Evolutionary conservation across 768 basidiomycete species (phyloP).

Genomic region (Lentinula sp.): DNA sequence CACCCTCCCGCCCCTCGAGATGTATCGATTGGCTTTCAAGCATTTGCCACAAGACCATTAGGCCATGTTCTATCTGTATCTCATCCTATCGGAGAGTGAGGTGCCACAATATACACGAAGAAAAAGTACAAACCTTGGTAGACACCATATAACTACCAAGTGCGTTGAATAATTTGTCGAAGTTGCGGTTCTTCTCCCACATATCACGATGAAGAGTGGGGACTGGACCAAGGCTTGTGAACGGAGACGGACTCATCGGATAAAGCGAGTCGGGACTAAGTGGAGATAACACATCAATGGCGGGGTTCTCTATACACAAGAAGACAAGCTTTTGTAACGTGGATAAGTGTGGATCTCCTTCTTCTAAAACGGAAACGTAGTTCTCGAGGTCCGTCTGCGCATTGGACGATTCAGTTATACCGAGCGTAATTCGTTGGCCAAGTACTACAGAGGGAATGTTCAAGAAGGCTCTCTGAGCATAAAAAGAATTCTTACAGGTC

Average conservation of each 20-base stretch:
- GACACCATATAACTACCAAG: conserved; percentile 61
- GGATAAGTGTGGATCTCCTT: conserved; percentile 42
- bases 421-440: conserved; percentile 40
- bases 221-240: conserved; percentile 33
- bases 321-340: conserved; percentile 62
- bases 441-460: conserved; percentile 31
- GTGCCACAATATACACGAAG: conserved; percentile 8
- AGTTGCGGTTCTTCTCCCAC: conserved; percentile 69
- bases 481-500: conserved; percentile 43
- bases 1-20: conserved; percentile 76
- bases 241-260: conserved; percentile 55
- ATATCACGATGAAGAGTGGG: conserved; percentile 47
- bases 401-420: conserved; percentile 28
- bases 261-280: conserved; percentile 44
- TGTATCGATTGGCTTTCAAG: conserved; percentile 66
- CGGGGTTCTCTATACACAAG: conserved; percentile 57
- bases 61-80: conserved; percentile 67
- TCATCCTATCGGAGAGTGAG: conserved; percentile 37
- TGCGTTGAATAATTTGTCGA: conserved; percentile 64
- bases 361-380: conserved; percentile 49
- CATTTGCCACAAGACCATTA: conserved; percentile 82
- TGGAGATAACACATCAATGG: conserved; percentile 47
- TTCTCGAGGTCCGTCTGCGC: conserved; percentile 44
- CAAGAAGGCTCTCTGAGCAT: not conserved
- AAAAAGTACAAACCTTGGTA: conserved; percentile 42